Percentiles rank a stretch among this genome's conserved stretches.
phyloP scores from a whole-genome alignment of 2,329 filamentous ascomycete species.

The Curvularia verruculosa region DNA sequence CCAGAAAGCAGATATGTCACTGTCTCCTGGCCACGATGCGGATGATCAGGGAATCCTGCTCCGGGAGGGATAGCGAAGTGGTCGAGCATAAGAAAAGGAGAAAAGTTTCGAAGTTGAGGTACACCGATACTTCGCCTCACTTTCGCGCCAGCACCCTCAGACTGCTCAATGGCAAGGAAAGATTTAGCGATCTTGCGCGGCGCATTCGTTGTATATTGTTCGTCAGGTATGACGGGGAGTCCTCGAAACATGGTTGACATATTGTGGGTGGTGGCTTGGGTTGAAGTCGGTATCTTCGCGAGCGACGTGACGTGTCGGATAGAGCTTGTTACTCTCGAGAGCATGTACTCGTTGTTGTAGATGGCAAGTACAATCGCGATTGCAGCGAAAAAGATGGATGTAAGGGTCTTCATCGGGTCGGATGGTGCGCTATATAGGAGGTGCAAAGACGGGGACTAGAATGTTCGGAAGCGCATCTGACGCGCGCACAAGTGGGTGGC shows the following conservation, averaged over 20 bases:
- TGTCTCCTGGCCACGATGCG: constrained; percentile 80
- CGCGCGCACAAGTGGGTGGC: constrained; percentile 14
- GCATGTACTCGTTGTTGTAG: constrained; percentile 52
- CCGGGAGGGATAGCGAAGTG: constrained; percentile 80
- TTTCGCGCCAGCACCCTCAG: constrained; percentile 85
- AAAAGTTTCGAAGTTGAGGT: constrained; percentile 80
- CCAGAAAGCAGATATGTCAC: constrained; percentile 91
- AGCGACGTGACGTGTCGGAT: constrained; percentile 39
- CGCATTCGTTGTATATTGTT: constrained; percentile 47
- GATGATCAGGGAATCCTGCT: constrained; percentile 89
- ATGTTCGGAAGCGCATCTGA: constrained; percentile 34
- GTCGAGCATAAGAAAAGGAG: constrained; percentile 94
- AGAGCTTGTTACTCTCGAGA: constrained; percentile 44
- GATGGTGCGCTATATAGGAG: constrained; percentile 43
- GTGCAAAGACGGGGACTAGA: constrained; percentile 31
- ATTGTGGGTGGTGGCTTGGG: constrained; percentile 34
- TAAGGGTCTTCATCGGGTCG: constrained; percentile 47
- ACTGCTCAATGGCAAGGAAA: constrained; percentile 83
- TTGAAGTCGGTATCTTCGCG: constrained; percentile 18
- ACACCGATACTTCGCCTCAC: constrained; percentile 90
- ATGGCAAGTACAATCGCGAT: constrained; percentile 49
- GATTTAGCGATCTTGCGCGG: constrained; percentile 80
- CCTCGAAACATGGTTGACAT: constrained; percentile 53
- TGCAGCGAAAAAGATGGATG: constrained; percentile 52
- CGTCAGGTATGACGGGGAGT: constrained; percentile 56